Conservation (phyloP, 2,329 filamentous ascomycete genomes). For the Penicillium occitanis region DNA sequence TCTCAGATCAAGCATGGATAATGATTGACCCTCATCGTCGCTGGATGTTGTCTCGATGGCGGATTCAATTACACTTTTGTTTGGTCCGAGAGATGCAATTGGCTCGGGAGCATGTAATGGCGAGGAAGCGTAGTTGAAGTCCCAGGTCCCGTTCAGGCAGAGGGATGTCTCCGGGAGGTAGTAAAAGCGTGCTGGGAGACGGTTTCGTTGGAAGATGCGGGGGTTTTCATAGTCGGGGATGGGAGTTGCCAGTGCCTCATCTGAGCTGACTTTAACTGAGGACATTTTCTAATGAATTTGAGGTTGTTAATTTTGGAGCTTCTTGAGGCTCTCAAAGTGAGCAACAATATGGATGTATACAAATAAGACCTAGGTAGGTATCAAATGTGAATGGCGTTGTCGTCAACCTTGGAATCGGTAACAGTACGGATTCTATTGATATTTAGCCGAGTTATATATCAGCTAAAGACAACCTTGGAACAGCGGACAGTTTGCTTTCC, state of each 20-base stretch:
- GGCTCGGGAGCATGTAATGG: conserved; percentile 45
- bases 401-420: too few relatives aligned
- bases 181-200: conserved; percentile 55
- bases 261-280: neutral
- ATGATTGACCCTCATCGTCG: neutral
- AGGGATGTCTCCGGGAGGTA: conserved; percentile 50
- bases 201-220: conserved; percentile 55
- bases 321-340: neutral
- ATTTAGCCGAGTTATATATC: neutral
- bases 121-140: conserved; percentile 53
- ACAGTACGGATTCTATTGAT: neutral
- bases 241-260: neutral
- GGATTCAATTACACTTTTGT: neutral
- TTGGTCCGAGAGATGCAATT: neutral
- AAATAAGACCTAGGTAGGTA: neutral
- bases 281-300: neutral
- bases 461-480: neutral
- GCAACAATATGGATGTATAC: neutral
- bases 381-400: neutral
- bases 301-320: neutral
- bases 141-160: conserved; percentile 57
- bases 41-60: neutral
- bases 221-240: conserved; percentile 51
- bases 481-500: neutral
- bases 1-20: neutral